These are phyloP conservation scores for Dalbergia cultrata DNA, from an alignment of 306 rosid genomes.

Conservation along the genomic window DNA sequence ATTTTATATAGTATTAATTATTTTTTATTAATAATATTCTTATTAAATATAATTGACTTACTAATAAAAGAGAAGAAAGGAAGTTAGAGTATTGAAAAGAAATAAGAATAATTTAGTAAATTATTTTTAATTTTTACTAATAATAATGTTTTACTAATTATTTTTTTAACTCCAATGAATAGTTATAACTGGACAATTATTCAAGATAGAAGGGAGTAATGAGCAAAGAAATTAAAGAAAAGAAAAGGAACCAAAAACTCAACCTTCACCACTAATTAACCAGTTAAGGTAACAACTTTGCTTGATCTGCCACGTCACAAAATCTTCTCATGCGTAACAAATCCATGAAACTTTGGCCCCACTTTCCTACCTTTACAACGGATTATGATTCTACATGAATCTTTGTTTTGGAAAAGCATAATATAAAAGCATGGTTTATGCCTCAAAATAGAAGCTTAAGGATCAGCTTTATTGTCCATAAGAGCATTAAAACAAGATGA, in stretches of 20 bases:
- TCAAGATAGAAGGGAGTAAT: too few relatives aligned
- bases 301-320: slow-evolving; percentile 19
- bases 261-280: not conserved
- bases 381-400: slow-evolving; percentile 18
- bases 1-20: too few relatives aligned
- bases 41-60: too few relatives aligned
- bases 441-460: slow-evolving; percentile 48
- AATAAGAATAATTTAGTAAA: too few relatives aligned
- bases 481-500: slow-evolving; percentile 4
- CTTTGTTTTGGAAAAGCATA: slow-evolving; percentile 33
- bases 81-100: too few relatives aligned
- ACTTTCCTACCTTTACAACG: not conserved
- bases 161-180: too few relatives aligned
- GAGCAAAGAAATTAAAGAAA: not conserved
- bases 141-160: too few relatives aligned
- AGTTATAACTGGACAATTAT: too few relatives aligned
- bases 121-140: too few relatives aligned
- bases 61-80: too few relatives aligned
- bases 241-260: not conserved
- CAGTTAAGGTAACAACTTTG: slow-evolving; percentile 1
- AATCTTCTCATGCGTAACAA: slow-evolving; percentile 34
- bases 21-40: too few relatives aligned
- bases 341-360: slow-evolving; percentile 28
- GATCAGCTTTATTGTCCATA: slow-evolving; percentile 33
- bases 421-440: slow-evolving; percentile 29